Evolutionary conservation across 768 basidiomycete species (phyloP).

Genomic region (Inosperma sp.): DNA sequence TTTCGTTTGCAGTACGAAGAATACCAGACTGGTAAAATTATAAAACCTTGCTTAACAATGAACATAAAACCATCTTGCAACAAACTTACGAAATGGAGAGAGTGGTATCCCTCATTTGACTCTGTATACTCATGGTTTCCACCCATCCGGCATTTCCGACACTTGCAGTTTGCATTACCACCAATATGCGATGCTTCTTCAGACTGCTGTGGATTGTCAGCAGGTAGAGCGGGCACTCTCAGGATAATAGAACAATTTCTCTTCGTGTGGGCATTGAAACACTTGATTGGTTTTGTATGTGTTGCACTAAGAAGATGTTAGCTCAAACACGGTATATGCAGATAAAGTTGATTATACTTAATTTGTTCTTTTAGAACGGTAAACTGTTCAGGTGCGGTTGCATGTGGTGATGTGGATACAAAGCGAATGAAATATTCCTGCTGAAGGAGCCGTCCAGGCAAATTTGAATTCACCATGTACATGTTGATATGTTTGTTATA

Average conservation of each 20-base stretch:
- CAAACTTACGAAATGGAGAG: constrained; percentile 17
- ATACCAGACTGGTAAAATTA: constrained; percentile 3
- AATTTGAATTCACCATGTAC: constrained; percentile 25
- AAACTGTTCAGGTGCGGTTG: constrained; percentile 30
- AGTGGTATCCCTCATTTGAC: constrained; percentile 27
- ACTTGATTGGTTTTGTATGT: constrained; percentile 5
- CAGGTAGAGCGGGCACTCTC: constrained; percentile 16
- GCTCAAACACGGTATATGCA: neutral
- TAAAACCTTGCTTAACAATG: neutral
- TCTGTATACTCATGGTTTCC: constrained; percentile 25
- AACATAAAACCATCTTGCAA: neutral
- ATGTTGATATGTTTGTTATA: constrained; percentile 36
- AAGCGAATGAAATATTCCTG: constrained; percentile 29
- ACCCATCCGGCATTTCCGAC: constrained; percentile 31
- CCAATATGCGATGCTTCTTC: constrained; percentile 35
- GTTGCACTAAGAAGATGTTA: constrained; percentile 5
- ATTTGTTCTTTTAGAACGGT: constrained; percentile 22
- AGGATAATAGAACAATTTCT: constrained; percentile 1
- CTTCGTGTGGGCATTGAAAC: constrained; percentile 4
- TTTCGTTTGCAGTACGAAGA: neutral
- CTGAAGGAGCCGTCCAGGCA: constrained; percentile 26
- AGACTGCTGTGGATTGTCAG: constrained; percentile 34
- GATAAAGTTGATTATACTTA: constrained; percentile 5
- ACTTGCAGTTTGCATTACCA: constrained; percentile 30
- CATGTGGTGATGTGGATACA: constrained; percentile 22